A percentile compares a stretch with the other conserved stretches of the same genome.
Conservation (phyloP, 306 rosid species). For the Quercus gilva region DNA sequence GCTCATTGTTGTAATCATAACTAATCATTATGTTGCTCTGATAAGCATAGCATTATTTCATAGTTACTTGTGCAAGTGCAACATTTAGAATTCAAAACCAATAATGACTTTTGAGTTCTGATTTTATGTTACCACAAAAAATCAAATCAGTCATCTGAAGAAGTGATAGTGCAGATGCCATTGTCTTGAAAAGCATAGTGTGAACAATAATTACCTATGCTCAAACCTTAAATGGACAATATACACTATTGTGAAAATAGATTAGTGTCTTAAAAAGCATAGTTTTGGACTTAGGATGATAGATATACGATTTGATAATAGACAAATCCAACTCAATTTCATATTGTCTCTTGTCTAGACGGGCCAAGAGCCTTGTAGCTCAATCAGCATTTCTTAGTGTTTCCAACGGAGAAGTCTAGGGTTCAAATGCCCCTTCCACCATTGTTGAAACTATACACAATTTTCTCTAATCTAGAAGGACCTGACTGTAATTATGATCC, state of each 20-base stretch:
- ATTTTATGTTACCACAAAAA: background rate
- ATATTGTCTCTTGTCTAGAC: no score
- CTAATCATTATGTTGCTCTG: background rate
- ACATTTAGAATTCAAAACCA: background rate
- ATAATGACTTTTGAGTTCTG: background rate
- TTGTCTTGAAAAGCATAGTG: background rate
- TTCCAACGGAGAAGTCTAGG: no score
- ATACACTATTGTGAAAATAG: background rate
- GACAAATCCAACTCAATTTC: background rate
- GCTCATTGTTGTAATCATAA: background rate
- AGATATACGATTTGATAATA: background rate
- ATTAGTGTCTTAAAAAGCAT: no score
- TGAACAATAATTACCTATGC: background rate
- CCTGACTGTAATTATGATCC: background rate
- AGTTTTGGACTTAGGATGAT: no score
- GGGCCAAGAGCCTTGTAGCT: no score
- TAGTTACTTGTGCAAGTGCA: background rate
- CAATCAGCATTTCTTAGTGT: no score
- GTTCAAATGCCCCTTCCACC: no score
- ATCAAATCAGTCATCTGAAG: background rate
- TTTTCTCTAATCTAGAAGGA: background rate
- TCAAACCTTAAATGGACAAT: background rate
- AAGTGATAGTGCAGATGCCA: background rate
- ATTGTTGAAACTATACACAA: no score
- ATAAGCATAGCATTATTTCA: background rate